phyloP scores from a whole-genome alignment of 805 yeast species.

The Candida vaughaniae region DNA sequence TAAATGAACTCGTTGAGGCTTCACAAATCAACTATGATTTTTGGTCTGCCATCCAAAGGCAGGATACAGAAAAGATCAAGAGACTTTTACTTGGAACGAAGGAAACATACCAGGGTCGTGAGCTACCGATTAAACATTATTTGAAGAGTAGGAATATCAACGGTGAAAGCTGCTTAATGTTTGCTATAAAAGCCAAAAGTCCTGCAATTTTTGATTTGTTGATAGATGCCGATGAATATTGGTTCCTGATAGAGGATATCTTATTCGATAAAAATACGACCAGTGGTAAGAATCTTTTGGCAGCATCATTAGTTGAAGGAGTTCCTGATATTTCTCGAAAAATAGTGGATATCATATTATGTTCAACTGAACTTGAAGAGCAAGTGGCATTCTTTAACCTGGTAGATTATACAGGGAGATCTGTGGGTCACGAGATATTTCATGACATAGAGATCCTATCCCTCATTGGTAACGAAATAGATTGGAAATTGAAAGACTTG shows the following conservation, averaged over 20 bases:
- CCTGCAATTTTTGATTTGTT: conserved; percentile 45
- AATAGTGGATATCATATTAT: conserved; percentile 40
- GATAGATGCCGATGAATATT: conserved; percentile 41
- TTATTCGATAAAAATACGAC: conserved; percentile 57
- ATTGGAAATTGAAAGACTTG: conserved; percentile 69
- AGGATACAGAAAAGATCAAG: conserved; percentile 20
- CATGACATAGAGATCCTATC: conserved; percentile 52
- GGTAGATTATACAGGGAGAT: conserved; percentile 53
- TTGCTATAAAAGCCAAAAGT: conserved; percentile 54
- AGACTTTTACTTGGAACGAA: conserved; percentile 14
- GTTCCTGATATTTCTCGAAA: conserved; percentile 45
- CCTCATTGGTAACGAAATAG: conserved; percentile 54
- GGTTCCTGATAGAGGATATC: conserved; percentile 66
- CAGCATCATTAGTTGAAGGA: conserved; percentile 59
- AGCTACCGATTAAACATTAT: conserved; percentile 20
- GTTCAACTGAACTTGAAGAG: conserved; percentile 47
- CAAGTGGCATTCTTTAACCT: conserved; percentile 46
- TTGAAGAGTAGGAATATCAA: conserved; percentile 28
- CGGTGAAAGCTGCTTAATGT: conserved; percentile 73
- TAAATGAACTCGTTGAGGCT: conserved; percentile 29
- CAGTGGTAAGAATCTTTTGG: conserved; percentile 55
- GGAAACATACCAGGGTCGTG: conserved; percentile 8
- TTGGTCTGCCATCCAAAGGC: conserved; percentile 49
- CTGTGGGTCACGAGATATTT: conserved; percentile 72
- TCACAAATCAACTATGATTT: conserved; percentile 51